A percentile compares a stretch with the other conserved stretches of the same genome.
Conservation (phyloP, 2,329 filamentous ascomycete species). For the Neocatenulostroma microsporum region DNA sequence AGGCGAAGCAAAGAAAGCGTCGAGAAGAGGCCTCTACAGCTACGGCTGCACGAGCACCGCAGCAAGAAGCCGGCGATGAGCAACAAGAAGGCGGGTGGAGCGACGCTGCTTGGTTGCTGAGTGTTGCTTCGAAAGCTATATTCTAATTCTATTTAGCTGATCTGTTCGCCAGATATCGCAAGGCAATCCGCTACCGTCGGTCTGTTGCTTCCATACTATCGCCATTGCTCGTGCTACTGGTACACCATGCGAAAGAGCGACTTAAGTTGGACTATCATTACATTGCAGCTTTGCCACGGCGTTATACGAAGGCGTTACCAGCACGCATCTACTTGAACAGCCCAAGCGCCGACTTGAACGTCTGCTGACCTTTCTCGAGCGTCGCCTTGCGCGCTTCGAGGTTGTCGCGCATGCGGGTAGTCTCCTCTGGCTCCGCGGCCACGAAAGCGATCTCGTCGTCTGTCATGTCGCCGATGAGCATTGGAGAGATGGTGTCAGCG, state of each 20-base stretch:
- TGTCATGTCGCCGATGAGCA: conserved; percentile 24
- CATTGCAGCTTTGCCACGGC: no score
- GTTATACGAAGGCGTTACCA: not conserved
- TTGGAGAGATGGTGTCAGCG: conserved; percentile 25
- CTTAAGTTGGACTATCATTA: no score
- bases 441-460: conserved; percentile 30
- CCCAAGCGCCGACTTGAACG: conserved; percentile 19
- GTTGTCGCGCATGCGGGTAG: conserved; percentile 19
- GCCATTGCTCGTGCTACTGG: no score
- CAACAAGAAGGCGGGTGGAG: conserved; percentile 46
- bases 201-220: no score
- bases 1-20: conserved; percentile 22
- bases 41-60: conserved; percentile 22
- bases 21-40: conserved; percentile 34
- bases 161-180: no score
- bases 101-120: conserved; percentile 52
- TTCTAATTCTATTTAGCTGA: conserved; percentile 16
- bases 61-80: conserved; percentile 31
- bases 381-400: conserved; percentile 26
- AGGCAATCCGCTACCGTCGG: no score
- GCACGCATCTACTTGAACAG: conserved; percentile 6
- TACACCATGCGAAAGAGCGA: no score
- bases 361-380: conserved; percentile 31
- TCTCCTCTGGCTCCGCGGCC: conserved; percentile 29
- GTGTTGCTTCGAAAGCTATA: conserved; percentile 43